Conservation (phyloP, 495 filamentous ascomycete genomes). For the Jackrogersella multiformis region DNA sequence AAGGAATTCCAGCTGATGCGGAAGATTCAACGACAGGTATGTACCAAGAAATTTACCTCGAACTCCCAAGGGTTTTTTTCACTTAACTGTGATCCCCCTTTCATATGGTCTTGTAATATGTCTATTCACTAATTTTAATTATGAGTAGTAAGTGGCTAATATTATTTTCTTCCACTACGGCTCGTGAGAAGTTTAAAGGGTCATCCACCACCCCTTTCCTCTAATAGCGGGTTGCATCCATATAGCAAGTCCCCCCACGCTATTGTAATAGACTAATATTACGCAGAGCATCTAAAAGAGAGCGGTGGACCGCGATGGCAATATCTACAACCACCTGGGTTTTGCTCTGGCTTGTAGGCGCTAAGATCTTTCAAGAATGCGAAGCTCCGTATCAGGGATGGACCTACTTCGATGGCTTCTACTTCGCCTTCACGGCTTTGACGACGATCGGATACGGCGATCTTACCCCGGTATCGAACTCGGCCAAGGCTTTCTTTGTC, state of each 20-base stretch:
- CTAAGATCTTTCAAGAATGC: slow-evolving; percentile 69
- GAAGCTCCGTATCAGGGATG: slow-evolving; percentile 62
- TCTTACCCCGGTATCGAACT: slow-evolving; percentile 71
- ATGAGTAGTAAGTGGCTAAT: slow-evolving; percentile 28
- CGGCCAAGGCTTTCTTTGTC: slow-evolving; percentile 84
- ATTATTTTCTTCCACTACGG: not conserved
- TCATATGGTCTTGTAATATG: not conserved
- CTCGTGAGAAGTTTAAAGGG: not conserved
- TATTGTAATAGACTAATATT: slow-evolving; percentile 9
- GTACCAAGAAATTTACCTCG: not conserved
- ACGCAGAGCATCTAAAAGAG: slow-evolving; percentile 60
- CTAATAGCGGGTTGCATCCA: not conserved
- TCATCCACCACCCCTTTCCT: not conserved
- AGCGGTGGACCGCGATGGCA: slow-evolving; percentile 73
- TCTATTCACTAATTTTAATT: slow-evolving; percentile 25
- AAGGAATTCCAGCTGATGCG: slow-evolving; percentile 88
- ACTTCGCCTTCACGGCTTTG: slow-evolving; percentile 81
- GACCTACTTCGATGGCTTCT: slow-evolving; percentile 83
- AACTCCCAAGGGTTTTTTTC: too few species aligned
- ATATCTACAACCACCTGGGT: slow-evolving; percentile 72
- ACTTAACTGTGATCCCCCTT: not conserved
- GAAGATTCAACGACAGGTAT: slow-evolving; percentile 68
- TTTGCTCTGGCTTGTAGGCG: slow-evolving; percentile 82
- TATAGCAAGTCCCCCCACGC: not conserved
- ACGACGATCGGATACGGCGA: slow-evolving; percentile 92